Base-by-base conservation (phyloP, 2,329 filamentous ascomycete species). In the Nemania sp. region DNA sequence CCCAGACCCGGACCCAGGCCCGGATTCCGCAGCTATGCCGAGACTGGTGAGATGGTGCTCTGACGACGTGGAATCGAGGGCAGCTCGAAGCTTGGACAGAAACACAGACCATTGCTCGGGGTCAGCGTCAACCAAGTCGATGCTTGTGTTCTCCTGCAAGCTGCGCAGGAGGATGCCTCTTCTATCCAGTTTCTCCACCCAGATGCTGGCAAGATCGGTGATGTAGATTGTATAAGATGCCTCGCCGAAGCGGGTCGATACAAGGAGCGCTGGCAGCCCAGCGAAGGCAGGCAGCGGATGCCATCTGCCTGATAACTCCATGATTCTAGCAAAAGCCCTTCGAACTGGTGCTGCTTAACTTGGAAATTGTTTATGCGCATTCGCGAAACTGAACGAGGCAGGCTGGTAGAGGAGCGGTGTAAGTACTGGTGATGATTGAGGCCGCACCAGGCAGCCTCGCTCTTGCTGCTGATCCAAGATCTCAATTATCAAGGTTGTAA, bases 121-220 rank as follows among this genome's bases (percentile, higher is more conserved):
- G 55, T 86, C 86, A 14, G 65, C 70, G 60, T 88, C 84, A 66
- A 80, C 84, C 1, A 89, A 85, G 66, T 93, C 88, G 56, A 93
- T 91, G 56, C 81, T 85, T 14, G 86, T 89, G 62, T 84, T 79
- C 61, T 86, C 79, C 20, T 80, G 72, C 51, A 82, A 76, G 24
- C 83, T 86, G 54, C 87, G 81, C 54, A 77, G 73, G 50, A 85
- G 78, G 52, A 93, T 87, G 9, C 75, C 77, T n/a, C 75, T 76
- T 19, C 82, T 75, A 51, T 84, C 79, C 19, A 91, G 72, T 7
- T 70, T 76, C 70, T 92, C 89, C 22, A 75, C 72, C 89, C 89
- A 94, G n/a, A 91, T 74, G 60, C 85, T 81, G 66, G 81, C 84
- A 54, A 91, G 77, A 66, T 93, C 89, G 2, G 88, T 90, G 33